Evolutionary conservation across 2,329 filamentous ascomycete species (phyloP).

Genomic region (Clarireedia monteithiana): DNA sequence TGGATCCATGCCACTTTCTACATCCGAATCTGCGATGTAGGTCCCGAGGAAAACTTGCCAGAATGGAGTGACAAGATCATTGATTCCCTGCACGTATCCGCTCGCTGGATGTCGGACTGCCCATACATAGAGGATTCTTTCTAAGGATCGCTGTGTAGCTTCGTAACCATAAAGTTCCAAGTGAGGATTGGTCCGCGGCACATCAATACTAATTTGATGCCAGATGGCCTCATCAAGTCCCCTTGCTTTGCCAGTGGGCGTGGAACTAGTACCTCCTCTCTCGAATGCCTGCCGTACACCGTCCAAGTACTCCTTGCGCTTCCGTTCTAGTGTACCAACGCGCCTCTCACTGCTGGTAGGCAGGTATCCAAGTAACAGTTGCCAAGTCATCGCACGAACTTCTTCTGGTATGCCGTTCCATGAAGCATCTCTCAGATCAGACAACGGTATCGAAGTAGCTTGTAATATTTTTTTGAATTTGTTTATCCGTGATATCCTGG

Average conservation of each 20-base stretch:
- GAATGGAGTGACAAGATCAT: constrained; percentile 94
- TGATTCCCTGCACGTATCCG: constrained; percentile 97
- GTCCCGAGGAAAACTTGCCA: constrained; percentile 95
- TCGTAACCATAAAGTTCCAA: constrained; percentile 93
- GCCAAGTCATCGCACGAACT: constrained; percentile 98
- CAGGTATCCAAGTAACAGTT: constrained; percentile 87
- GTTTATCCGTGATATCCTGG: constrained; percentile 88
- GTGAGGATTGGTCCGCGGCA: constrained; percentile 92
- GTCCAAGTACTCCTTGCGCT: constrained; percentile 93
- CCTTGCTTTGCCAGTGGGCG: constrained; percentile 40
- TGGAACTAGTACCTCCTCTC: constrained; percentile 45
- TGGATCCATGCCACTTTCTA: constrained; percentile 93
- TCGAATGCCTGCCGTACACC: constrained; percentile 72
- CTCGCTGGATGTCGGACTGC: constrained; percentile 94
- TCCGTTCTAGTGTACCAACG: constrained; percentile 82
- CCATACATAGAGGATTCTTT: constrained; percentile 95
- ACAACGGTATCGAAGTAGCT: constrained; percentile 77
- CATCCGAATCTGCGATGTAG: constrained; percentile 90
- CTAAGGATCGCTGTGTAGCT: constrained; percentile 86
- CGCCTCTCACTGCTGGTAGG: constrained; percentile 94
- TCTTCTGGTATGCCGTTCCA: constrained; percentile 95
- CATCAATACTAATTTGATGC: constrained; percentile 99
- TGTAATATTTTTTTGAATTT: constrained; percentile 97
- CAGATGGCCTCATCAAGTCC: constrained; percentile 95
- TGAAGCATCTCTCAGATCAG: constrained; percentile 75